These are phyloP conservation scores for Cyclotella cryptica DNA, from an alignment of 108 stramenopile species.

Conservation along the genomic window DNA sequence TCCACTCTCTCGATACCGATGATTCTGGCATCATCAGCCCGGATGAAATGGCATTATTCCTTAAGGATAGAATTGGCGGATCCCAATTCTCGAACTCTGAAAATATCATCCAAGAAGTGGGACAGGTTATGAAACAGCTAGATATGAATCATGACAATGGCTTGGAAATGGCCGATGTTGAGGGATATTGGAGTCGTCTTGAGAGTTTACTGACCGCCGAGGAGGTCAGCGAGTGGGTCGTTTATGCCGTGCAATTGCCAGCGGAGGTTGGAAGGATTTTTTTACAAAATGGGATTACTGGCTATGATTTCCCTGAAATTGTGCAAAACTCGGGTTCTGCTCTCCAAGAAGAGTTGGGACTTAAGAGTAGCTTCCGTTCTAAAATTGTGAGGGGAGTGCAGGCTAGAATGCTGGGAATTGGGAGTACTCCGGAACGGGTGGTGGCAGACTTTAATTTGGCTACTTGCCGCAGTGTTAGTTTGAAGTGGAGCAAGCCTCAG, in stretches of 20 bases:
- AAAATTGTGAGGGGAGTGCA: conserved; percentile 57
- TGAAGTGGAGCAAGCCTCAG: conserved; percentile 38
- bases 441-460: conserved; percentile 18
- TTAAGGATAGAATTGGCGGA: conserved; percentile 48
- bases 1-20: conserved; percentile 51
- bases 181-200: conserved; percentile 55
- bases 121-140: conserved; percentile 46
- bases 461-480: conserved; percentile 45
- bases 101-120: conserved; percentile 30
- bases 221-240: conserved; percentile 69
- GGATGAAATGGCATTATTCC: conserved; percentile 45
- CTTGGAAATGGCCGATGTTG: conserved; percentile 51
- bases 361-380: conserved; percentile 47
- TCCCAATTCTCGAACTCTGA: conserved; percentile 32
- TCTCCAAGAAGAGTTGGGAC: conserved; percentile 59
- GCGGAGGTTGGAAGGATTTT: conserved; percentile 58
- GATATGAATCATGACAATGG: conserved; percentile 47
- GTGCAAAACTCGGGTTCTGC: conserved; percentile 57
- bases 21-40: conserved; percentile 35
- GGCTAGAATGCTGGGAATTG: conserved; percentile 62
- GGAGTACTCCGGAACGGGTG: conserved; percentile 31
- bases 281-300: conserved; percentile 60
- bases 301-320: conserved; percentile 74
- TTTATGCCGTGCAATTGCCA: conserved; percentile 68
- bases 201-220: conserved; percentile 65